phyloP scores from a whole-genome alignment of 441 rosid genomes.

The Adansonia madagascariensis region DNA sequence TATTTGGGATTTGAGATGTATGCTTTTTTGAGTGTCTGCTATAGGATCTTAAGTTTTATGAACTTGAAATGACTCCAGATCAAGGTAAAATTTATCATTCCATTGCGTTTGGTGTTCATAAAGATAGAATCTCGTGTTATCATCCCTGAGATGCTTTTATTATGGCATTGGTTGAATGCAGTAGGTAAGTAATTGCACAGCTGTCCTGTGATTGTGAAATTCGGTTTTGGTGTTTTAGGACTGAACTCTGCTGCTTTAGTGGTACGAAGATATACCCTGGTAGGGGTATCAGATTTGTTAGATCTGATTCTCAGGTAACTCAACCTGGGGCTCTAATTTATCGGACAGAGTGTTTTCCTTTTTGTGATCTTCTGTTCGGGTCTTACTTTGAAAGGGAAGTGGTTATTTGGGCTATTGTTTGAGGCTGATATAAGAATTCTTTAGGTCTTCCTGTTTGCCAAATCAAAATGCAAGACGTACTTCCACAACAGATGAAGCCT shows the following conservation, averaged over 20 bases:
- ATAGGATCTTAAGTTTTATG: neutral
- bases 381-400: neutral
- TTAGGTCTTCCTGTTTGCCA: slow-evolving; percentile 76
- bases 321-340: neutral
- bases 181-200: neutral
- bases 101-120: neutral
- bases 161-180: neutral
- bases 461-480: slow-evolving; percentile 84
- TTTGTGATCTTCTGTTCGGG: neutral
- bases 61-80: neutral
- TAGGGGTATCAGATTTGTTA: slow-evolving; percentile 53
- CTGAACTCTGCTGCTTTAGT: slow-evolving; percentile 60
- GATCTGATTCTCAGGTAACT: slow-evolving; percentile 58
- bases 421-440: neutral
- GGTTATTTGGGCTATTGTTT: neutral
- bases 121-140: neutral
- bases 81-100: neutral
- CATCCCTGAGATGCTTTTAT: neutral
- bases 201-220: neutral
- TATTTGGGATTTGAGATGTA: neutral
- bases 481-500: slow-evolving; percentile 86
- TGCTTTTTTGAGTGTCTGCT: neutral
- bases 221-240: slow-evolving; percentile 34
- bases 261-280: slow-evolving; percentile 63
- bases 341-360: neutral